Percentiles rank a stretch among this genome's conserved stretches.
These are phyloP conservation scores for Kuraishia cidri DNA, from an alignment of 805 yeast species.

Conservation along the genomic window DNA sequence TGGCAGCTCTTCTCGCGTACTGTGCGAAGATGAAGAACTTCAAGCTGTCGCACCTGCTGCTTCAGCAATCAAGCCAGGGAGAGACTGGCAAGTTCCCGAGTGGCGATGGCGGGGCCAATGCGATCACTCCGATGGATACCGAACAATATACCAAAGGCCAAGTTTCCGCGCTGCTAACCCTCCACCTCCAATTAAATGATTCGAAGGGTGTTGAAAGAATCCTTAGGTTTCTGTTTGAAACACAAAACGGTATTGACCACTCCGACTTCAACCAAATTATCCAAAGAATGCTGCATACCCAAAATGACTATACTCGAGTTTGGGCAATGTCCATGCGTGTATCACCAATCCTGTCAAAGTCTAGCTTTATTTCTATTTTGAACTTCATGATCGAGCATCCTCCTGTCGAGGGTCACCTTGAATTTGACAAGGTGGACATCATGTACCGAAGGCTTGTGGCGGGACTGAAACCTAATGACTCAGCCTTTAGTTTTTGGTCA, in stretches of 20 bases:
- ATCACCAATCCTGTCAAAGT: slow-evolving; percentile 11
- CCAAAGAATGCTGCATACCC: slow-evolving; percentile 11
- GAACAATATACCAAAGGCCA: slow-evolving; percentile 17
- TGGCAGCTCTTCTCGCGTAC: slow-evolving; percentile 20
- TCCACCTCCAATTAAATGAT: slow-evolving; percentile 15
- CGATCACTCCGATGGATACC: slow-evolving; percentile 3
- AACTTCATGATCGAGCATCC: slow-evolving; percentile 15
- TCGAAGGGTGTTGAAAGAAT: slow-evolving; percentile 18
- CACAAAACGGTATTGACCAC: slow-evolving; percentile 13
- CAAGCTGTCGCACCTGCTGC: slow-evolving; percentile 14
- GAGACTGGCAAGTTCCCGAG: slow-evolving; percentile 13
- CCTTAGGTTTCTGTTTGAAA: slow-evolving; percentile 14
- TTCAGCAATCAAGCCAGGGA: slow-evolving; percentile 4
- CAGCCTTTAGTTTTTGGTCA: slow-evolving; percentile 20
- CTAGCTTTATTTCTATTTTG: slow-evolving; percentile 16
- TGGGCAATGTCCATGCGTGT: slow-evolving; percentile 17
- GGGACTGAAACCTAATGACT: slow-evolving; percentile 7
- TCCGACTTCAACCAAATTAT: slow-evolving; percentile 21
- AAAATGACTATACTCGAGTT: slow-evolving; percentile 8
- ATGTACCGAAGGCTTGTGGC: slow-evolving; percentile 11
- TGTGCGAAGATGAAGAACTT: slow-evolving; percentile 15
- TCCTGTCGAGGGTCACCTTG: slow-evolving; percentile 5
- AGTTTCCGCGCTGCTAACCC: slow-evolving; percentile 17
- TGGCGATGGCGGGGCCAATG: slow-evolving; percentile 9
- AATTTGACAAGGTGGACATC: slow-evolving; percentile 13